Base-by-base conservation (phyloP, 768 basidiomycete species). In the Exsudoporus frostii region DNA sequence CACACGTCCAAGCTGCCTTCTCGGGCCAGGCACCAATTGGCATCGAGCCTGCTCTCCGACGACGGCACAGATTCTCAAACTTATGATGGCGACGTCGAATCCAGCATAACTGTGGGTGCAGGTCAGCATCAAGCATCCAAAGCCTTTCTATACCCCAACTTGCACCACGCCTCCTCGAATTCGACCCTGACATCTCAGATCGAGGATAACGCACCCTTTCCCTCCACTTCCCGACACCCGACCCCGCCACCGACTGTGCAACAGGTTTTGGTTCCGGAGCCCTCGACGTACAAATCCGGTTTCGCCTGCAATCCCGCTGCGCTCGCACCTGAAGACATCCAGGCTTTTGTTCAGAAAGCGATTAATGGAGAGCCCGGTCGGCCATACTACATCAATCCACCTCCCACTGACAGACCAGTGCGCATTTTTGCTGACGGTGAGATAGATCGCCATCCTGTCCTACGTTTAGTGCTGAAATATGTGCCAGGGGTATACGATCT, bases 371-470 rank as follows among this genome's bases (percentile, higher is more conserved):
- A 82, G 51, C 62, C 78, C 5, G 74, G 76, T 59, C 75, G 90
- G 52, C 71, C 71, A 55, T 98, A 94, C 77, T 89, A 79, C 69
- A 91, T 95, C 66, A 95, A 92, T 62, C 72, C 78, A n/a, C 92
- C 96, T 0, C 91, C 94, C 0, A 73, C 69, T 8, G 86, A 80
- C 51, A 76, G 95, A 48, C 91, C 93, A 2, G 81, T 96, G 7
- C 79, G 97, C 51, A 77, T 99, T 13, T 99, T 96, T 59, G 95
- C 97, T 1, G 97, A 98, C 72, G 96, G 96, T 85, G 57, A 57
- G 83, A 71, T 25, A 34, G 5, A 22, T 50, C 46, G 22, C 38
- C 4, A 24, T 41, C 14, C n/a, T 30, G 1, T 5, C 14, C 36
- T 9, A 3, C 17, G 15, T 38, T 5, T 10, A 13, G 13, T 52